Base-by-base conservation (phyloP, 2,329 filamentous ascomycete genomes). In the Nothophoma quercina region DNA sequence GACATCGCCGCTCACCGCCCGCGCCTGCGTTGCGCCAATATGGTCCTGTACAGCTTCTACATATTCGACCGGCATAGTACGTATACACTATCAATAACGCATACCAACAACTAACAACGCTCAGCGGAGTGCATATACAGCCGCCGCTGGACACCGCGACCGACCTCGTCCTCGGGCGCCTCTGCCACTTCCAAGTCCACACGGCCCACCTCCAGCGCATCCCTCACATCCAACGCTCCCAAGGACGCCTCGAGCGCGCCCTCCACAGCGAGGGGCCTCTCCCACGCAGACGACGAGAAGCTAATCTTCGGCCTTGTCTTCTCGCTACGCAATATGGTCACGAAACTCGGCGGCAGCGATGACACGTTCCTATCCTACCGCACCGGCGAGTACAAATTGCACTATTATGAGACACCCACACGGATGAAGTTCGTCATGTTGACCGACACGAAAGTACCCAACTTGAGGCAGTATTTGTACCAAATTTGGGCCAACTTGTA, bases 401-500 rank as follows among this genome's bases (percentile, higher is more conserved):
- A 99, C 79, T 99, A 96, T 81, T 99, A 97, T 82, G 95, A 99
- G 81, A 98, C 95, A 10, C 92, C 93, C 1, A 95, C 92, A 44
- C 96, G 91, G 74, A 87, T 96, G 76, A 96, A 96, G 71, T 96
- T 98, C 71, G 92, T 97, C 71, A 91, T 99, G 88, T 82, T 98
- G 70, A 98, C 95, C 19, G 95, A 98, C 77, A 90, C 90, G 29
- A 89, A 86, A 62, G 90, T 91, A 51, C 85, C 89, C 62, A 97
- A 92, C 76, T 93, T 99, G 86, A 86, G 93, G 35, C 91, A 96
- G 65, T 93, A 96, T 18, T 78, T 99, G 68, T 93, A 99, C 73
- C 95, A 99, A 82, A 97, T 99, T 58, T 99, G 97, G 75, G 96
- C 97, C 52, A 98, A 96, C 73, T 84, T 98, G 19, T 99, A 95